Conservation (phyloP, 176 grass and related monocot species). For the Carex myosuroides region DNA sequence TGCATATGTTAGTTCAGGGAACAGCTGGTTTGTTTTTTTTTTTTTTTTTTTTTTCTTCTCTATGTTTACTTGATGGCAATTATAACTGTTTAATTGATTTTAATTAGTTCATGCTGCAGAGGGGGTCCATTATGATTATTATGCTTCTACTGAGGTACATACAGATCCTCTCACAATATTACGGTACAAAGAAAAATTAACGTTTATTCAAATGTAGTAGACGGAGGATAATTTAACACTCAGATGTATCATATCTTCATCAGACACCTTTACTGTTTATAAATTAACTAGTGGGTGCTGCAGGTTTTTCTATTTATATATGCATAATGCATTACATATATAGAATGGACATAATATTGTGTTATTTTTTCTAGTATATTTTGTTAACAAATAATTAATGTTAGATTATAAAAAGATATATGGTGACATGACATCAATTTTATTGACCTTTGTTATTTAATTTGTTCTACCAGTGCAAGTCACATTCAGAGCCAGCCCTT, state of each 20-base stretch:
- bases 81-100: conserved; percentile 1
- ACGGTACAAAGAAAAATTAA: too few relatives aligned
- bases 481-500: conserved; percentile 64
- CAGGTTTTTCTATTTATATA: not conserved
- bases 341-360: not conserved
- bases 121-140: conserved; percentile 35
- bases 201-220: not conserved
- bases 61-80: not conserved
- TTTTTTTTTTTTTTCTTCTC: not conserved
- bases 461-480: conserved; percentile 49
- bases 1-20: not conserved
- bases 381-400: not conserved
- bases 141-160: conserved; percentile 41
- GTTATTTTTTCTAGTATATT: not conserved
- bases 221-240: not conserved
- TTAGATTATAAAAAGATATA: not conserved
- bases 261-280: not conserved
- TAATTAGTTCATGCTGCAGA: not conserved
- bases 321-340: not conserved
- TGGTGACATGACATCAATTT: not conserved
- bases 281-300: not conserved
- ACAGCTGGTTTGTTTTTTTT: conserved; percentile 2
- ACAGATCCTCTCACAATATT: too few relatives aligned
- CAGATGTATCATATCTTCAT: not conserved
- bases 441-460: not conserved